These are phyloP conservation scores for Leptosphaerulina australis DNA, from an alignment of 2,329 filamentous ascomycete species.

Conservation along the genomic window DNA sequence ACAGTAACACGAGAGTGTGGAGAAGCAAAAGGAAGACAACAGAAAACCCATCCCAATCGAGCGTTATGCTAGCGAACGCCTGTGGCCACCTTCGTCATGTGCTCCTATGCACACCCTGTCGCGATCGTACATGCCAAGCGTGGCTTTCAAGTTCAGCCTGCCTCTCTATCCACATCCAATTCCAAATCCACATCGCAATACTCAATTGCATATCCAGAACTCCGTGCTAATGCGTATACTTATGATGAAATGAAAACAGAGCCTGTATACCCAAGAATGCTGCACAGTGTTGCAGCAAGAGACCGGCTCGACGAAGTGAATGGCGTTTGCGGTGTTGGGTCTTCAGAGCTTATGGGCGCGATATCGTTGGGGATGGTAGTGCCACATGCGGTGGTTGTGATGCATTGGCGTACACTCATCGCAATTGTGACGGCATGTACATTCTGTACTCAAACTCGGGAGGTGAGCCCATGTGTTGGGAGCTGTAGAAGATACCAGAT, in stretches of 20 bases:
- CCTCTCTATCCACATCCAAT: slow-evolving; percentile 21
- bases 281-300: slow-evolving; percentile 23
- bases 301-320: slow-evolving; percentile 35
- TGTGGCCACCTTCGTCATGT: slow-evolving; percentile 26
- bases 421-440: slow-evolving; percentile 25
- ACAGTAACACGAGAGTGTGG: neutral
- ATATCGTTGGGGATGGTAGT: neutral
- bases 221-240: slow-evolving; percentile 36
- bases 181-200: slow-evolving; percentile 19
- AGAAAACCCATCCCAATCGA: slow-evolving; percentile 1
- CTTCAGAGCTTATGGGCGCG: neutral
- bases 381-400: slow-evolving; percentile 10
- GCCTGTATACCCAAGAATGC: slow-evolving; percentile 16
- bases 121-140: slow-evolving; percentile 35
- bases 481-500: slow-evolving; percentile 25
- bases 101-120: slow-evolving; percentile 18
- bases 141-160: slow-evolving; percentile 11
- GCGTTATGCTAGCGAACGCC: slow-evolving; percentile 24
- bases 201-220: slow-evolving; percentile 23
- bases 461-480: slow-evolving; percentile 25
- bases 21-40: neutral
- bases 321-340: neutral
- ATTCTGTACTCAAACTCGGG: slow-evolving; percentile 40
- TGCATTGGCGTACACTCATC: slow-evolving; percentile 7
- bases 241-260: slow-evolving; percentile 12